phyloP scores from a whole-genome alignment of 2,329 filamentous ascomycete genomes.

The Colletotrichum acutatum region DNA sequence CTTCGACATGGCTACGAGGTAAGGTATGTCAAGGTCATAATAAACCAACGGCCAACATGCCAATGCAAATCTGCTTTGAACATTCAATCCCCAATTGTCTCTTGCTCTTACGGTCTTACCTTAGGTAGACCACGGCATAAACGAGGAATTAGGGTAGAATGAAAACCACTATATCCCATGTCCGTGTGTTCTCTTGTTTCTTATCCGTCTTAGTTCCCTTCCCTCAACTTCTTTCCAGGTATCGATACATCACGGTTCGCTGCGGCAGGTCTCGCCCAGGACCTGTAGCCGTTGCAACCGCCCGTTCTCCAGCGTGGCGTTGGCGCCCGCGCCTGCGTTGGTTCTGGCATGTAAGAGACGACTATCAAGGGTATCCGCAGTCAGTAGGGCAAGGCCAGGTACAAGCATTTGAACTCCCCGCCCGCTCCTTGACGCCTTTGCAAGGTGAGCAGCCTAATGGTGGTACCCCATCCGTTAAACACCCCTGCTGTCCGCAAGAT shows the following conservation, averaged over 20 bases:
- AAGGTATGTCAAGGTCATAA: no score
- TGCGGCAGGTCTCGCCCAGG: background rate
- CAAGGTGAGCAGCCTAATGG: background rate
- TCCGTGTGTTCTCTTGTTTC: no score
- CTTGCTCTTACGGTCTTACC: no score
- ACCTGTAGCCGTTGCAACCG: constrained; percentile 3
- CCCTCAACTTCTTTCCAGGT: background rate
- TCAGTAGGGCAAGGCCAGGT: background rate
- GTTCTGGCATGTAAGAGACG: background rate
- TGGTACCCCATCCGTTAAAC: background rate
- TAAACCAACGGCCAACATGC: no score
- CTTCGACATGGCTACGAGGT: no score
- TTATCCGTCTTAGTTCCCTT: background rate
- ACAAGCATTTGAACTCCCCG: background rate
- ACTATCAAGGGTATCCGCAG: background rate
- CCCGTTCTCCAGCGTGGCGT: background rate
- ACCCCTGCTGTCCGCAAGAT: background rate
- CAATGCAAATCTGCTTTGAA: no score
- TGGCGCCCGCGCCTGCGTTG: background rate
- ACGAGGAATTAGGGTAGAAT: no score
- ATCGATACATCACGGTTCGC: background rate
- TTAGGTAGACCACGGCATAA: no score
- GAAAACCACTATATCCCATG: no score
- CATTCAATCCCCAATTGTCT: no score
- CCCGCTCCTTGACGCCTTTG: background rate